Evolutionary conservation across 306 rosid genomes (phyloP), one percentile per base, ranked within the genome.

Genomic region (Dryas drummondii): DNA sequence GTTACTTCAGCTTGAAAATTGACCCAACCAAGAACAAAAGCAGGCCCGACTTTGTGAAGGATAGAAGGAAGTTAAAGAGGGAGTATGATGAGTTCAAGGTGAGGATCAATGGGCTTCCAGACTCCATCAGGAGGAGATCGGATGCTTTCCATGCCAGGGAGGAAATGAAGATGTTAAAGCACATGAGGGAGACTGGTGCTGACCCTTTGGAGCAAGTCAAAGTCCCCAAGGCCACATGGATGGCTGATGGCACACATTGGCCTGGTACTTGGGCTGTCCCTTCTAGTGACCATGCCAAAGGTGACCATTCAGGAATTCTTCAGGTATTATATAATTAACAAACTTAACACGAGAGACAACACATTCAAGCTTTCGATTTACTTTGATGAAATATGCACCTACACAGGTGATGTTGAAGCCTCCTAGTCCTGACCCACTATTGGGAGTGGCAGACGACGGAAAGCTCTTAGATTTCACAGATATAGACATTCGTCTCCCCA

Each of bases 181-280:
- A 73, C 71, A 57, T 55, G 80, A 87, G 81, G 61, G 90, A 87
- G 75, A 84, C 68, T 13, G 90, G 78, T 9, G 68, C 42, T 0
- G 88, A 84, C 53, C 80, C 81, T 13, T 4, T 63, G 66, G 88
- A 84, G 75, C 81, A 87, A 22, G 64, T 84, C 9, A 84, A 84
- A 71, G 83, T 77, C 63, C 78, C 69, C 12, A 87, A 82, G 66
- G 90, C 90, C 0, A 87, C 86, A 14, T 87, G 98, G 98, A 94
- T 91, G 97, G 94, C 96, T 13, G 98, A 91, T 82, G 97, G 94
- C 66, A 87, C 93, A 64, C 97, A 92, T 46, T 94, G 97, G 98
- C 98, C 98, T 4, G 98, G 97, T 4, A 87, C 93, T 80, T 87
- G 88, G 90, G 55, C 73, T 13, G 57, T 82, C 70, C 59, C 84